Evolutionary conservation across 2,329 filamentous ascomycete species (phyloP).

Genomic region (Clonostachys solani): DNA sequence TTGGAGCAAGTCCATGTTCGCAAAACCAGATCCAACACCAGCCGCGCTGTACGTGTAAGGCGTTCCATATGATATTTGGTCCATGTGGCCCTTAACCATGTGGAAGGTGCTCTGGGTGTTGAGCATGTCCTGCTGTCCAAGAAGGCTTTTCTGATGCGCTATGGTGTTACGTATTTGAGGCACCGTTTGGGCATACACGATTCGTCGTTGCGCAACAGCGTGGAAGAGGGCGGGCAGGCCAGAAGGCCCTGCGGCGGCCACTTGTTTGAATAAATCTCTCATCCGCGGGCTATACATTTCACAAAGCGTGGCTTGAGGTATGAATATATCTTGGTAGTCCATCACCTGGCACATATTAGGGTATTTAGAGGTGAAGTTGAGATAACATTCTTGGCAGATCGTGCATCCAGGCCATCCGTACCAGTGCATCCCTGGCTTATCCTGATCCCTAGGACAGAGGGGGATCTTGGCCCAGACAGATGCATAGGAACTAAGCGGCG

Average conservation of each 20-base stretch:
- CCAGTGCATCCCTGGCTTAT: slow-evolving; percentile 13
- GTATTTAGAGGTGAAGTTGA: slow-evolving; percentile 18
- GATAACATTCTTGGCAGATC: slow-evolving; percentile 30
- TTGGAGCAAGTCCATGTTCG: slow-evolving; percentile 18
- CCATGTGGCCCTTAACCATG: slow-evolving; percentile 10
- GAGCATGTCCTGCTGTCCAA: slow-evolving; percentile 15
- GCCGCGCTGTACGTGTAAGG: slow-evolving; percentile 18
- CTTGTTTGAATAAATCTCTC: slow-evolving; percentile 21
- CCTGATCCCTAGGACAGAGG: slow-evolving; percentile 11
- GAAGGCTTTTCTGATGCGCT: slow-evolving; percentile 12
- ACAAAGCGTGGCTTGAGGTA: slow-evolving; percentile 19
- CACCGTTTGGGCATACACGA: slow-evolving; percentile 25
- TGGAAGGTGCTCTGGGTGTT: slow-evolving; percentile 17
- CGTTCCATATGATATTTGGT: slow-evolving; percentile 9
- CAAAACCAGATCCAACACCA: slow-evolving; percentile 22
- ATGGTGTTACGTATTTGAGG: slow-evolving; percentile 17
- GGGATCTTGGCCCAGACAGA: not conserved
- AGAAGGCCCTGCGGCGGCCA: slow-evolving; percentile 11
- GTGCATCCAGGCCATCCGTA: slow-evolving; percentile 29
- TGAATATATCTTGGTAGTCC: slow-evolving; percentile 13
- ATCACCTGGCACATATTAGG: slow-evolving; percentile 19
- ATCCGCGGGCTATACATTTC: slow-evolving; percentile 31
- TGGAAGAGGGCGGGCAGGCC: slow-evolving; percentile 16
- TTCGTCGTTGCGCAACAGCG: slow-evolving; percentile 15
- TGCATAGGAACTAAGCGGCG: slow-evolving; percentile 1